Evolutionary conservation across 768 basidiomycete genomes (phyloP), one percentile per base, ranked within the genome.

Genomic region (Amanita thiersii): DNA sequence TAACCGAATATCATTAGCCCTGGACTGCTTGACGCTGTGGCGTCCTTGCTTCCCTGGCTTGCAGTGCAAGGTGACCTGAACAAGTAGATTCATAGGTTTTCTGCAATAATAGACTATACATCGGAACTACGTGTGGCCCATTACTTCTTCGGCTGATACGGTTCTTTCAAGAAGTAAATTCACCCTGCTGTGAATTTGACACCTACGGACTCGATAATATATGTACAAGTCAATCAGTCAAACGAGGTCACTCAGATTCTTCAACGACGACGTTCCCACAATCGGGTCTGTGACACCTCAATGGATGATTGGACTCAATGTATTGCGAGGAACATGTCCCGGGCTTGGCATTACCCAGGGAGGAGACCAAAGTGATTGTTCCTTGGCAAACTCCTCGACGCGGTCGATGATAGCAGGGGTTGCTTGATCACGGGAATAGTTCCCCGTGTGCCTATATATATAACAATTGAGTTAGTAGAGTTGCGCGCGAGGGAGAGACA

Each of bases 301-400:
- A 26, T 10, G 18, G n/a, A 7, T 8, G 17, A 37, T 42, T 10
- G 26, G 34, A 5, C 26, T 5, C 8, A 21, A 14, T 40, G 12
- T 3, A 8, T 4, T n/a, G 28, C 10, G 5, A 15, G 15, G 10
- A 7, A 39, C 4, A 17, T 14, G 11, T 24, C 17, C 65, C 23
- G 66, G 60, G 45, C 67, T 69, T 2, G 62, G 49, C 45, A 75
- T 51, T 4, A 61, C 58, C 77, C 77, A 79, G 10, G 74, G 72
- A 26, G 73, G 45, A 1, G 73, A 63, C 73, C 79, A 82, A 81
- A 12, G 61, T 68, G 15, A 69, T 55, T 68, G 68, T 45, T 70
- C 66, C 54, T 71, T 73, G 3, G 77, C 69, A 34, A 81, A 53
- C 44, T 69, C 62, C 47, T 79, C 76, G 30, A 82, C 69, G 14